Base-by-base conservation (phyloP, 2,329 filamentous ascomycete genomes). In the Fusarium pseudograminearum region DNA sequence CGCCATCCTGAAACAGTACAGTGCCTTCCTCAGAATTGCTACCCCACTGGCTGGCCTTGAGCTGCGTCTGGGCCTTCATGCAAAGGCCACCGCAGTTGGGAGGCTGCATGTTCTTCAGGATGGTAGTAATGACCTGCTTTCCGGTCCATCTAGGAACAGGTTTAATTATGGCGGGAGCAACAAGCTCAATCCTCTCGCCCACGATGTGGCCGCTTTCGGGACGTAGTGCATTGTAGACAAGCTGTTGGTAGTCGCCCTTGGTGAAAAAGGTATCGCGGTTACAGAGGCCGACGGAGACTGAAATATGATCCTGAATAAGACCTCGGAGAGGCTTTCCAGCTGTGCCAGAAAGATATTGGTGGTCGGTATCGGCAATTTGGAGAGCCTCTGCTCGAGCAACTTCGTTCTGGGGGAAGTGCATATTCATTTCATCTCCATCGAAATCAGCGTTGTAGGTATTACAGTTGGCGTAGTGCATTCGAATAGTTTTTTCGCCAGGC, bases 391-490 rank as follows among this genome's bases (percentile, higher is more conserved):
- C 93, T 73, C 96, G 88, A 18, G 96, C 96, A 70, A 98, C 86
- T 78, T 98, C 97, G 73, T 97, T 98, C 75, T 99, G 96, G 2
- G 96, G 96, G 76, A 99, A 98, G 81, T 99, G 96, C 94, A 99
- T 97, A 80, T 99, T 99, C 96, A 99, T 99, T 80, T 99, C 96
- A 78, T 99, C 96, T 79, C 96, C 96, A 76, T 99, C 97, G 77
- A 99, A 99, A 85, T 99, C 96, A 33, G 96, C 96, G 75, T 99
- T 99, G 85, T 99, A 99, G 1, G 96, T 98, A 77, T 99, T 99
- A 80, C 96, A 98, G 79, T 99, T 99, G 75, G 96, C 95, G 81
- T 99, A 99, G 83, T 99, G 96, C 95, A 99, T 98, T 71, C 96
- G 94, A 78, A 99, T 94, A 0, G 96, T 98, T 82, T 97, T 97